Conservation (phyloP, 495 filamentous ascomycete species). For the Elasticomyces elasticus region DNA sequence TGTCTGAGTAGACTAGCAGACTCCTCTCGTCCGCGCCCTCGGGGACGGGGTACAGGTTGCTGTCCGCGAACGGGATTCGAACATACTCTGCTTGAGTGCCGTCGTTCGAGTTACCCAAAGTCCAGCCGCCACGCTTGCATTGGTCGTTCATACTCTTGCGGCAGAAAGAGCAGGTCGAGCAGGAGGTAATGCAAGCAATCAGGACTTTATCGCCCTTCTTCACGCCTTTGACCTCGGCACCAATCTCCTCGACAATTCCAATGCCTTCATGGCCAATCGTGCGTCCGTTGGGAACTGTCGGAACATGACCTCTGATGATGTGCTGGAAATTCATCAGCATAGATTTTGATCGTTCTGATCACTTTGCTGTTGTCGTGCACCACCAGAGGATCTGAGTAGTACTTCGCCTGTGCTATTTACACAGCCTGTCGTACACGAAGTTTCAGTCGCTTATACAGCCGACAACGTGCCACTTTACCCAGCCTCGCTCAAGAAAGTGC, state of each 20-base stretch:
- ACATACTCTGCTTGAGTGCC: constrained; percentile 46
- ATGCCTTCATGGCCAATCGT: constrained; percentile 27
- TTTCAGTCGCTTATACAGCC: too few relatives aligned
- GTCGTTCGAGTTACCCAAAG: constrained; percentile 37
- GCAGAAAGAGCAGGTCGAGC: constrained; percentile 37
- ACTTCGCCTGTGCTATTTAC: too few relatives aligned
- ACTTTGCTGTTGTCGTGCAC: too few relatives aligned
- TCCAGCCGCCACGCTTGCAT: constrained; percentile 38
- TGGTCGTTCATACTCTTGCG: constrained; percentile 29
- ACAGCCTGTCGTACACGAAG: too few relatives aligned
- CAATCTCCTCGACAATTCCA: constrained; percentile 20
- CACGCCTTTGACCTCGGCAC: constrained; percentile 23
- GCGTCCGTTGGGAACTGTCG: constrained; percentile 15
- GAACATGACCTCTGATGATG: constrained; percentile 32
- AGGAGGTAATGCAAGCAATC: constrained; percentile 36
- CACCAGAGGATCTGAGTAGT: too few relatives aligned
- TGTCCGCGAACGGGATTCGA: constrained; percentile 38
- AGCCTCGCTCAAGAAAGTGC: too few relatives aligned
- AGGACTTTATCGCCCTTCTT: constrained; percentile 35
- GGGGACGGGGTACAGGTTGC: constrained; percentile 34
- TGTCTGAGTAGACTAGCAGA: constrained; percentile 38
- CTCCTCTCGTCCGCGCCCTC: constrained; percentile 30
- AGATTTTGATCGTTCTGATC: too few relatives aligned
- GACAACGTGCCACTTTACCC: too few relatives aligned
- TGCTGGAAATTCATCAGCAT: constrained; percentile 15